Evolutionary conservation across 2,329 filamentous ascomycete species (phyloP), one percentile per base, ranked within the genome.

Genomic region (Aciculosporium take): DNA sequence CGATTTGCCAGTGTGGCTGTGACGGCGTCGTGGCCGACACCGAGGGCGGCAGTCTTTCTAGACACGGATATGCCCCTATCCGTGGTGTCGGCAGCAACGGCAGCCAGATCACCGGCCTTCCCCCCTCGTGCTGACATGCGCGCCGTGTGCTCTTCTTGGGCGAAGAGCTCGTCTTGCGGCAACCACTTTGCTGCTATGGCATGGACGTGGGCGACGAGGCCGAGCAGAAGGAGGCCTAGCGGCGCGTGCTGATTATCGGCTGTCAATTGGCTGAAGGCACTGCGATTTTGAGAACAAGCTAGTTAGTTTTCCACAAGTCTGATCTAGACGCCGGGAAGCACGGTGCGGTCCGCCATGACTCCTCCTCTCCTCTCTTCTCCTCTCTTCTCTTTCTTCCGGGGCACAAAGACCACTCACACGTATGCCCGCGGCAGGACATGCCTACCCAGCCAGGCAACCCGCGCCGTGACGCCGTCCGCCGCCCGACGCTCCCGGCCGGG

Each of bases 181-280:
- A 61, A 49, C 8, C 68, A 50, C 7, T 51, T 51, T 7, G 57
- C 56, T 38, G 75, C 56, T 2, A 66, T 57, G 39, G 61, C 61
- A 45, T 71, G 60, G 18, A 81, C 59, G 46, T 74, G 73, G 4
- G 79, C 78, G 44, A 88, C 61, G 2, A 74, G 61, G 17, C 72
- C 76, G 35, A 88, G 56, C 8, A 89, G 67, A 47, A 84, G 68
- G 17, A 86, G 64, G 4, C 84, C 84, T 3, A 89, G 66, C 4
- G 76, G 66, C 2, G 83, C 75, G 57, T 84, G 84, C 52, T 86
- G 83, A 27, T 71, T 74, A 56, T 88, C 82, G 15, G 79, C 78
- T 3, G 80, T 64, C 32, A 89, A 62, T 47, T 79, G 79, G 1
- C 78, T 77, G 56, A 89, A 88, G 1, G 74, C 63, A 5, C 73